These are phyloP conservation scores for Arthrinium phaeospermum DNA, from an alignment of 2,329 filamentous ascomycete species.

Conservation along the genomic window DNA sequence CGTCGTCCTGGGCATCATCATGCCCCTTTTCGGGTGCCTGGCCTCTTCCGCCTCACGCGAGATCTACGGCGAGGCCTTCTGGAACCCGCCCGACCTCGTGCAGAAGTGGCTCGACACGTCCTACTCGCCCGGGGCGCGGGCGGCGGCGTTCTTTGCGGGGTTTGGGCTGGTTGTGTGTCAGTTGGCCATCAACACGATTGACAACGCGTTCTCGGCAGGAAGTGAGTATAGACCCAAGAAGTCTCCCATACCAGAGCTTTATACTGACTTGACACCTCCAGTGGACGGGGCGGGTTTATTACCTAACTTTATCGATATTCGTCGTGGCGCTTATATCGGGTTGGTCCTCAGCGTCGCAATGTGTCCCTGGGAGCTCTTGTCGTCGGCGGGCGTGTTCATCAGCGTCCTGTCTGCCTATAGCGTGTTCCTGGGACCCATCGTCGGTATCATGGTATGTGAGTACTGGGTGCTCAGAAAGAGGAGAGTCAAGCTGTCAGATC, in stretches of 20 bases:
- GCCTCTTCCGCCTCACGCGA: conserved; percentile 75
- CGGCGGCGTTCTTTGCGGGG: conserved; percentile 64
- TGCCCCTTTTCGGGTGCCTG: conserved; percentile 83
- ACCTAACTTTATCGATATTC: conserved; percentile 84
- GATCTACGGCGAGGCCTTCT: conserved; percentile 71
- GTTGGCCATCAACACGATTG: conserved; percentile 85
- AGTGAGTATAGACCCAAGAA: conserved; percentile 43
- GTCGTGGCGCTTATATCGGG: conserved; percentile 86
- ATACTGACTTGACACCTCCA: neutral
- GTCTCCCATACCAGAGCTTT: rapidly evolving
- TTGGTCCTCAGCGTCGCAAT: conserved; percentile 80
- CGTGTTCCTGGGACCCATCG: conserved; percentile 92
- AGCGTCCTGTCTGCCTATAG: conserved; percentile 92
- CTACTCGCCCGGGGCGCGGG: conserved; percentile 68
- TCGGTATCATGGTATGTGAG: conserved; percentile 86
- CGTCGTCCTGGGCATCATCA: conserved; percentile 74
- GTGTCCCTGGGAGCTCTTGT: conserved; percentile 84
- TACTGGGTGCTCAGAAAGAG: conserved; percentile 87
- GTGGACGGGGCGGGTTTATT: conserved; percentile 83
- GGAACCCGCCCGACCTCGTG: conserved; percentile 74
- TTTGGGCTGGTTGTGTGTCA: conserved; percentile 70
- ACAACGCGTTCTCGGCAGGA: conserved; percentile 82
- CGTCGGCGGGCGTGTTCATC: conserved; percentile 79
- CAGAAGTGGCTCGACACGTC: conserved; percentile 68
- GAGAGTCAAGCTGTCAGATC: conserved; percentile 76